phyloP scores from a whole-genome alignment of 179 eudicot genomes.

The Spinacia oleracea region DNA sequence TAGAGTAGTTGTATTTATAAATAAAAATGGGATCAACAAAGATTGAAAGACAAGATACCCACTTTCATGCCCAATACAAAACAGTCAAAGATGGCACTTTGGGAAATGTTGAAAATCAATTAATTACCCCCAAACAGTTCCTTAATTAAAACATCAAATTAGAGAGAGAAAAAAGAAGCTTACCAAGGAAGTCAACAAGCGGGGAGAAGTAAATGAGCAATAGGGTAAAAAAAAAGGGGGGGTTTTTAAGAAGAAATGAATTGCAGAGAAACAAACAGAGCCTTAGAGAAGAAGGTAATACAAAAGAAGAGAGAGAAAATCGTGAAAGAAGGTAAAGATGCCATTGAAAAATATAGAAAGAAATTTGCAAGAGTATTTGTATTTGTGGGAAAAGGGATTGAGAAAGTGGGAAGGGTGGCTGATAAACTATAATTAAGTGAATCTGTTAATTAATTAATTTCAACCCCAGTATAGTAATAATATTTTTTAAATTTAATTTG shows the following conservation, averaged over 20 bases:
- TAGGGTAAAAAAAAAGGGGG: no score
- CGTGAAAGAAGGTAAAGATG: constrained; percentile 19
- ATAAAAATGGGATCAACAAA: constrained; percentile 23
- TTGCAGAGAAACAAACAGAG: constrained; percentile 21
- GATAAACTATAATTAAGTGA: background rate
- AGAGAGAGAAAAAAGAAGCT: constrained; percentile 16
- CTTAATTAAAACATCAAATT: background rate
- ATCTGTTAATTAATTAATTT: background rate
- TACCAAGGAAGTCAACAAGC: constrained; percentile 21
- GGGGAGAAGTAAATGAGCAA: constrained; percentile 6
- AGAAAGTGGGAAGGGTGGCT: constrained; percentile 35
- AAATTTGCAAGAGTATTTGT: constrained; percentile 18
- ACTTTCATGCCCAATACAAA: constrained; percentile 14
- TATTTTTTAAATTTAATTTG: background rate
- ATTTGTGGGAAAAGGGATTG: constrained; percentile 4
- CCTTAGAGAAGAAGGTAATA: constrained; percentile 7
- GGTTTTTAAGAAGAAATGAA: background rate
- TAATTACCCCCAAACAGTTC: background rate
- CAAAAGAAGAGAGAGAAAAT: background rate
- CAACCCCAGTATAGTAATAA: background rate
- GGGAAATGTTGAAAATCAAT: constrained; percentile 29
- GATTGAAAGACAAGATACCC: constrained; percentile 26
- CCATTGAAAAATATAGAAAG: constrained; percentile 24
- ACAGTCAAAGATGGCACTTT: constrained; percentile 25
- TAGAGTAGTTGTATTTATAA: background rate